A percentile compares a stretch with the other conserved stretches of the same genome.
These are phyloP conservation scores for Pyrus betulifolia DNA, from an alignment of 306 rosid species.

Conservation along the genomic window DNA sequence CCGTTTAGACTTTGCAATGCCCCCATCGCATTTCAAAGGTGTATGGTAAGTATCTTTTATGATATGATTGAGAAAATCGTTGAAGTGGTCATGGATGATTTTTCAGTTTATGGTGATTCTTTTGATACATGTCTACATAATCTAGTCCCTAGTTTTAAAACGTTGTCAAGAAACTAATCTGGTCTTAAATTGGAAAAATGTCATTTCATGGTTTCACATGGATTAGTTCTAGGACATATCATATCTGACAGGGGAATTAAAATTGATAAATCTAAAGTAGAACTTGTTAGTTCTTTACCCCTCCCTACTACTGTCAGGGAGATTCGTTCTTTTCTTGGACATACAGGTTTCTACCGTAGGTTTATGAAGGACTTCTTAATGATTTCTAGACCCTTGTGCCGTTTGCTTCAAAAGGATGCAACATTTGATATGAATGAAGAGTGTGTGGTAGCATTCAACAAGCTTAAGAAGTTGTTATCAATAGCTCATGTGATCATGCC, in stretches of 20 bases:
- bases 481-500: too few species aligned
- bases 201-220: neutral
- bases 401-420: too few species aligned
- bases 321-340: too few species aligned
- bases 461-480: too few species aligned
- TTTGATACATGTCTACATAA: neutral
- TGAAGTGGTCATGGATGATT: neutral
- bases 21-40: neutral
- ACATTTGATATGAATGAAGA: too few species aligned
- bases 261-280: neutral
- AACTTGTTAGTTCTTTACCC: neutral
- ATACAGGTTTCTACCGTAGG: too few species aligned
- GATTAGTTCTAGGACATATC: neutral
- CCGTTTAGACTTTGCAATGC: neutral
- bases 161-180: neutral
- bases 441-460: too few species aligned
- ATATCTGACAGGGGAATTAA: neutral
- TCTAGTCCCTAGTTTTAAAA: neutral
- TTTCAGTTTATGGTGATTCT: neutral
- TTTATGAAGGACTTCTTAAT: too few species aligned
- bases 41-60: neutral
- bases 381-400: too few species aligned
- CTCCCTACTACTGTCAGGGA: neutral
- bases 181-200: neutral
- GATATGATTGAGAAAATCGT: neutral